A percentile compares a stretch with the other conserved stretches of the same genome.
Evolutionary conservation across 768 basidiomycete genomes (phyloP).

Genomic region (Phaeotremella fagi): DNA sequence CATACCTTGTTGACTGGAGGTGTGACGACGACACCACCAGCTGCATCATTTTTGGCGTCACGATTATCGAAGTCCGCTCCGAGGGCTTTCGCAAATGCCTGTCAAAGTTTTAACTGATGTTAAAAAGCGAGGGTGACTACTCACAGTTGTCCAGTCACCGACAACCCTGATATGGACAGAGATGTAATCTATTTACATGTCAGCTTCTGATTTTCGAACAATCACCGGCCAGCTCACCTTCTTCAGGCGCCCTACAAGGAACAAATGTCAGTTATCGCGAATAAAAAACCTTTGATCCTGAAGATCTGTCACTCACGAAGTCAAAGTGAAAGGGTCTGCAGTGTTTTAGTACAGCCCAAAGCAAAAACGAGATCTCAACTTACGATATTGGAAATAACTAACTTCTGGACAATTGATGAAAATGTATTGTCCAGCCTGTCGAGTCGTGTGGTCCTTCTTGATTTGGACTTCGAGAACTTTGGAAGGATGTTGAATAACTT

Average conservation of each 20-base stretch:
- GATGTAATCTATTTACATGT: conserved; percentile 91
- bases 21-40: conserved; percentile 55
- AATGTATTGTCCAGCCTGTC: conserved; percentile 85
- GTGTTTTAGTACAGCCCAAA: not conserved
- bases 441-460: conserved; percentile 86
- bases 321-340: conserved; percentile 82
- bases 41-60: conserved; percentile 52
- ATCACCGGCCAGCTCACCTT: not conserved
- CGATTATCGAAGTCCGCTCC: conserved; percentile 77
- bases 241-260: not conserved
- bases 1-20: conserved; percentile 27
- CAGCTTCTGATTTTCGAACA: not conserved
- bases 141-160: conserved; percentile 76
- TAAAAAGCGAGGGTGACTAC: not conserved
- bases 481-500: conserved; percentile 86
- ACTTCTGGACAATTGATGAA: conserved; percentile 77
- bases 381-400: conserved; percentile 86
- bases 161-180: conserved; percentile 86
- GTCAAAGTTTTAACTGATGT: not conserved
- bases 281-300: not conserved
- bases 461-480: conserved; percentile 93
- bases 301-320: conserved; percentile 55
- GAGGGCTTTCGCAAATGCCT: conserved; percentile 67
- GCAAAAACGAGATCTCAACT: not conserved
- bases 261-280: not conserved